phyloP scores from a whole-genome alignment of 2,329 filamentous ascomycete genomes.

The Colletotrichum somersetense region DNA sequence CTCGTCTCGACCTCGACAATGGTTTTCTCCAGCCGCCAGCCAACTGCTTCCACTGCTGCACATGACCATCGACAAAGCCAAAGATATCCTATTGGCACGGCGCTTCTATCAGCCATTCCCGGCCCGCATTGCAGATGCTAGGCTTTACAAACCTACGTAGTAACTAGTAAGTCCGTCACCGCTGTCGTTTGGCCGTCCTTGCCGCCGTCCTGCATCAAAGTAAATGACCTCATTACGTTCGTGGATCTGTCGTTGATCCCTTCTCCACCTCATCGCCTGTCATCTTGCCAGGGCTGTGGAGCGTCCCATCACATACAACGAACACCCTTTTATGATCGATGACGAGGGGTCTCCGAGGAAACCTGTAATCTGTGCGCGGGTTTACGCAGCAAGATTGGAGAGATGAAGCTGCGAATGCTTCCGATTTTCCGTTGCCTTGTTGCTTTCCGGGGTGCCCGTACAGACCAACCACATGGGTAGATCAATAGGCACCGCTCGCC shows the following conservation, averaged over 20 bases:
- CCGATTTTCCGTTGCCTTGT: conserved; percentile 28
- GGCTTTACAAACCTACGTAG: no score
- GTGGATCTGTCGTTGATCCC: conserved; percentile 4
- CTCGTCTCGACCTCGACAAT: no score
- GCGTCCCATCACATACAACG: conserved; percentile 21
- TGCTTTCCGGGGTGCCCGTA: conserved; percentile 25
- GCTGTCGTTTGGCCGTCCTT: no score
- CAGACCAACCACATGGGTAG: not conserved
- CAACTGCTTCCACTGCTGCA: conserved; percentile 5
- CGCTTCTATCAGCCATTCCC: conserved; percentile 22
- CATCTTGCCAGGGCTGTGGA: not conserved
- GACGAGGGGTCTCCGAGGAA: conserved; percentile 27
- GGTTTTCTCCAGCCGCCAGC: no score
- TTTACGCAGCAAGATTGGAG: conserved; percentile 6
- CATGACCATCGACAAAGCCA: conserved; percentile 30
- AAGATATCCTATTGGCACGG: not conserved
- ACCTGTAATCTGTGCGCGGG: conserved; percentile 11
- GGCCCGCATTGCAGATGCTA: no score
- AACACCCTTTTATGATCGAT: conserved; percentile 27
- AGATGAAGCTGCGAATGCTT: conserved; percentile 27
- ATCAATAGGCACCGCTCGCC: not conserved
- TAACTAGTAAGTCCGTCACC: no score
- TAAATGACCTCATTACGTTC: conserved; percentile 40
- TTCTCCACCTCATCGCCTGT: conserved; percentile 4
- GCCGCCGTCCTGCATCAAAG: conserved; percentile 2